Base-by-base conservation (phyloP, 164 flowering plant genomes). In the Chimonanthus praecox region DNA sequence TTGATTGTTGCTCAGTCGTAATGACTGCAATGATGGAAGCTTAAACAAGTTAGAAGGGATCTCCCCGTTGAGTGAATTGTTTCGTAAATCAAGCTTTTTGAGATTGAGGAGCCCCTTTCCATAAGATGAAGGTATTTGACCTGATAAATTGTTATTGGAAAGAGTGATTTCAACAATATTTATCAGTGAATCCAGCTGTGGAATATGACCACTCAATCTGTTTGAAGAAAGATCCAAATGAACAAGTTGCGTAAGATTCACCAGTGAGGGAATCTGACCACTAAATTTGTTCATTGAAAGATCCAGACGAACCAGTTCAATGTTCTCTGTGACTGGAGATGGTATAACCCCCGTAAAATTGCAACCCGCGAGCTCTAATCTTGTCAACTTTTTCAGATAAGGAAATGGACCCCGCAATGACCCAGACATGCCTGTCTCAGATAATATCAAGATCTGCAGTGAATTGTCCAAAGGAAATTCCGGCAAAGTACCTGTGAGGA, bases 271-370 rank as follows among this genome's bases (percentile, higher is more conserved):
- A 33, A 88, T 58, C 13, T 69, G 16, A 54, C 88, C 88, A 45
- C n/a, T 76, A 64, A 88, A 78, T 0, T 11, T 45, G 75, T 89
- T 6, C 88, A 80, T 44, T 75, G 69, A 3, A 61, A 50, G 20
- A 87, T 84, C 3, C 72, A 70, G 6, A 49, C 63, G 49, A 85
- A 33, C 0, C 33, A 33, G 33, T 33, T 33, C 1, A 33, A 1
- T 33, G 33, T 33, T 33, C 33, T 33, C 33, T 33, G 33, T 33
- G 33, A 33, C 33, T 33, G 85, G 77, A 4, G 16, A 18, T 3
- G 89, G 93, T 3, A 89, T 64, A n/a, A 51, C 0, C 54, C 88
- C 93, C n/a, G 47, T 70, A 49, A 86, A 85, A 8, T 47, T 20
- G 71, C 85, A 79, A n/a, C 10, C 15, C 2, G 10, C 1, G 5